Conservation (phyloP, 106 monocot genomes). For the Dendrobium nobile region DNA sequence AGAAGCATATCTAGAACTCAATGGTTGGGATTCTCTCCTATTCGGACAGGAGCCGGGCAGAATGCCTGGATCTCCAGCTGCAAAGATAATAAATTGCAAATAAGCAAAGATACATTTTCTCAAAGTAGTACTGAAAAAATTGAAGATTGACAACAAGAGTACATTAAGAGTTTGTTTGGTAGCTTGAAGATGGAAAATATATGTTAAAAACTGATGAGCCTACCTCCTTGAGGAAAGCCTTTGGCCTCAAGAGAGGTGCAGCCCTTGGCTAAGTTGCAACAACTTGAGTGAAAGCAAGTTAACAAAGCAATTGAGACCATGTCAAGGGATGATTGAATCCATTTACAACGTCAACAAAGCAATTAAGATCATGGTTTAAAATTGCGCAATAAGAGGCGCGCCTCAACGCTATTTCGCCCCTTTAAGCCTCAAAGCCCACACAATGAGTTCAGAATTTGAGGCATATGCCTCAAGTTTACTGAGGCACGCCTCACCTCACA, state of each 20-base stretch:
- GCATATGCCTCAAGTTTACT: no score
- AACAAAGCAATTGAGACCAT: no score
- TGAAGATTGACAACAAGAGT: neutral
- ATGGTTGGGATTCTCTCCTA: conserved; percentile 77
- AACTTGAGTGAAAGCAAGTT: no score
- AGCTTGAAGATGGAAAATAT: neutral
- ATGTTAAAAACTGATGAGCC: neutral
- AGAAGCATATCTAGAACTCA: conserved; percentile 75
- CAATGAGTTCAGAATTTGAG: no score
- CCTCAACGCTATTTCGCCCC: no score
- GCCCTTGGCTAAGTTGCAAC: neutral
- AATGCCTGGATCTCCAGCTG: conserved; percentile 98
- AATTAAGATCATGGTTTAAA: no score
- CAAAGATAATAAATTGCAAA: conserved; percentile 13
- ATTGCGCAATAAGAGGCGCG: no score
- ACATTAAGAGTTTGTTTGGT: neutral
- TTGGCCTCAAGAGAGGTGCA: neutral
- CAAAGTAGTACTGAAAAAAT: neutral
- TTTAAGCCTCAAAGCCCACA: no score
- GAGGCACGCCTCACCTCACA: no score
- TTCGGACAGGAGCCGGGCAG: conserved; percentile 71
- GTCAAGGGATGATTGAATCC: no score
- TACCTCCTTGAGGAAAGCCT: neutral
- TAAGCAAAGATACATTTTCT: neutral
- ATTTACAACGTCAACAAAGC: no score